phyloP scores from a whole-genome alignment of 2,329 filamentous ascomycete genomes.

The Phaeomoniella chlamydospora region DNA sequence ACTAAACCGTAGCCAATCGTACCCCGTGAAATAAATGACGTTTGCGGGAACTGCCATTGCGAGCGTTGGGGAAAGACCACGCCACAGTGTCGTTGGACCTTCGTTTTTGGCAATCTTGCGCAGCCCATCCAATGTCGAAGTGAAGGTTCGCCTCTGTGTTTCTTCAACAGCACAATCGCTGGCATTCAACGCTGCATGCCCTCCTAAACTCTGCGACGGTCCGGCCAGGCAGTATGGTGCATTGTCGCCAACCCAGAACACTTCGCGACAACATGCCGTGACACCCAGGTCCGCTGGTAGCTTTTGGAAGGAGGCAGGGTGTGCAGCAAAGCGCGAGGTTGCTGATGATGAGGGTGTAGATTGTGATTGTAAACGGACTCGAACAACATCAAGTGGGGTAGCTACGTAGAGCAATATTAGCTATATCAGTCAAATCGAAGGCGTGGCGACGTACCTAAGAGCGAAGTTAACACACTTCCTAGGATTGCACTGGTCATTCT shows the following conservation, averaged over 20 bases:
- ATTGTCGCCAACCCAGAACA: constrained; percentile 88
- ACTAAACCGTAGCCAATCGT: constrained; percentile 80
- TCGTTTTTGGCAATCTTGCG: constrained; percentile 93
- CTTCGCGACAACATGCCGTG: constrained; percentile 87
- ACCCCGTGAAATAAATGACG: constrained; percentile 97
- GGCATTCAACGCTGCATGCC: constrained; percentile 29
- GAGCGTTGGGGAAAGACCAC: constrained; percentile 83
- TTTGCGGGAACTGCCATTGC: constrained; percentile 91
- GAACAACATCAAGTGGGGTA: constrained; percentile 91
- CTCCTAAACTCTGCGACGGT: constrained; percentile 16
- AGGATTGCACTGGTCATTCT: constrained; percentile 92
- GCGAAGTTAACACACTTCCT: constrained; percentile 76
- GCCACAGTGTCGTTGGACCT: constrained; percentile 74
- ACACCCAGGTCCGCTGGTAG: constrained; percentile 78
- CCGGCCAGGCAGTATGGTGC: constrained; percentile 68
- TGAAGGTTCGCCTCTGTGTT: constrained; percentile 68
- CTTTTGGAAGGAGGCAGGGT: constrained; percentile 40
- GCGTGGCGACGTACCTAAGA: constrained; percentile 55
- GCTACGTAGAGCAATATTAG: constrained; percentile 44
- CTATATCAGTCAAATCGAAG: constrained; percentile 7
- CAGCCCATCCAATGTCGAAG: constrained; percentile 80
- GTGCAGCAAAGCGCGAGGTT: constrained; percentile 42
- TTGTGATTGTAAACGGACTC: constrained; percentile 87
- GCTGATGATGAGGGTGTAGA: constrained; percentile 33
- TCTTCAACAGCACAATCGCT: constrained; percentile 78